phyloP scores from a whole-genome alignment of 2,329 filamentous ascomycete genomes.

The Sporothrix phasma region DNA sequence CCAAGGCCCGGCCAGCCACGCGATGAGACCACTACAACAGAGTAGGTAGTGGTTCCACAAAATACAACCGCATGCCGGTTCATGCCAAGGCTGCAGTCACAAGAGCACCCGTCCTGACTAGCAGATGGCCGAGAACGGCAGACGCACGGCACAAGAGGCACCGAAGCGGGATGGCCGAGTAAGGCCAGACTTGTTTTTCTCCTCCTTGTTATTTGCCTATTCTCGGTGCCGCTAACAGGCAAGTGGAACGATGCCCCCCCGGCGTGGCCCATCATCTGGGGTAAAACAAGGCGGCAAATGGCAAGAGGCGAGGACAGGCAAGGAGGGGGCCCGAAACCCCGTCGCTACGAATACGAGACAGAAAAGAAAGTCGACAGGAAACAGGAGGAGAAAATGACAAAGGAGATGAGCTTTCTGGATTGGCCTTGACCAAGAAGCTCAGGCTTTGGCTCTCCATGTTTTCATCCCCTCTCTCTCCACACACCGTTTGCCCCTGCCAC shows the following conservation, averaged over 20 bases:
- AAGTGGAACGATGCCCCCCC: not conserved
- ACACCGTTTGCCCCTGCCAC: not conserved
- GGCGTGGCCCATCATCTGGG: not conserved
- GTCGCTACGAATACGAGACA: not conserved
- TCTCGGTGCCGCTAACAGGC: not conserved
- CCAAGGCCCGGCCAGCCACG: constrained; percentile 5
- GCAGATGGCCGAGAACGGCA: not conserved
- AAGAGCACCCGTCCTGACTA: not conserved
- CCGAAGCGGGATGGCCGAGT: not conserved
- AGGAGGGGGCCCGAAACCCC: not conserved
- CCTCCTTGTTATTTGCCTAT: not conserved
- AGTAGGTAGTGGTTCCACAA: not conserved
- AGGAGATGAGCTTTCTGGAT: too few species aligned
- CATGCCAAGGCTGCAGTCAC: not conserved
- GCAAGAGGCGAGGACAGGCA: not conserved
- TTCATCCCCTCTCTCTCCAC: not conserved
- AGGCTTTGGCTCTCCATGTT: not conserved
- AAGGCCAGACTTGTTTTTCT: not conserved
- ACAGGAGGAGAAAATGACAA: not conserved
- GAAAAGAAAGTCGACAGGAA: not conserved
- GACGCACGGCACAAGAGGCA: not conserved
- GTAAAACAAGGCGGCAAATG: not conserved
- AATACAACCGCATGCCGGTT: not conserved
- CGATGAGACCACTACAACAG: not conserved
- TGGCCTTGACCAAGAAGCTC: constrained; percentile 1